Evolutionary conservation across 2,329 filamentous ascomycete species (phyloP).

Genomic region (Cladosporium sp.): DNA sequence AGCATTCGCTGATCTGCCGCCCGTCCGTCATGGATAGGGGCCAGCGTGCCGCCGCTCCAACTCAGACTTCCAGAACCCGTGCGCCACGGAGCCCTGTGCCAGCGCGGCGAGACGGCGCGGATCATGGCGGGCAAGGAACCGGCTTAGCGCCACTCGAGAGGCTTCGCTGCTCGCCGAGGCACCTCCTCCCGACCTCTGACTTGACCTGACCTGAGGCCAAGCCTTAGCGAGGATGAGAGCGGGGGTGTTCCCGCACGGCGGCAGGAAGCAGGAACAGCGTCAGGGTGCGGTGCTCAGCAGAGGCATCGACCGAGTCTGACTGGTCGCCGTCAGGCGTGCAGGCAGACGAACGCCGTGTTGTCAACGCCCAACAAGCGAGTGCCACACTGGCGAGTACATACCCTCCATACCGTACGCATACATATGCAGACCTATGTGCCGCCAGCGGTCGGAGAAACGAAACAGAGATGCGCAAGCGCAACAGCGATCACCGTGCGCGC

Average conservation of each 20-base stretch:
- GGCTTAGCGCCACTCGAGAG: slow-evolving; percentile 3
- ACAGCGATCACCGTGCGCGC: not conserved
- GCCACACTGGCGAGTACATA: not conserved
- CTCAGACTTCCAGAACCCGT: slow-evolving; percentile 4
- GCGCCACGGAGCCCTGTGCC: slow-evolving; percentile 9
- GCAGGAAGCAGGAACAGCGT: not conserved
- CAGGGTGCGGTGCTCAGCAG: not conserved
- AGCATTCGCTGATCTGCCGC: slow-evolving; percentile 12
- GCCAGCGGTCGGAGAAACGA: not conserved
- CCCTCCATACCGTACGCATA: not conserved
- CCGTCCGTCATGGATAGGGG: slow-evolving; percentile 1
- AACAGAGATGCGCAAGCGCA: not conserved
- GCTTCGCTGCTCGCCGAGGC: slow-evolving; percentile 6
- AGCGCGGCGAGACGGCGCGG: slow-evolving; percentile 8
- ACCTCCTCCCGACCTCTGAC: not conserved
- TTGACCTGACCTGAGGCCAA: not conserved
- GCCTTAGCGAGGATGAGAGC: not conserved
- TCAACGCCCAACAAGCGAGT: not conserved
- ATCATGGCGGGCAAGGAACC: not conserved
- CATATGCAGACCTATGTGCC: not conserved
- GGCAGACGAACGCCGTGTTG: not conserved
- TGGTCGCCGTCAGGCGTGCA: not conserved
- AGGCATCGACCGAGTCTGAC: not conserved
- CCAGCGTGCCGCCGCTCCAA: slow-evolving; percentile 1
- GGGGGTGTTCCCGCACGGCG: not conserved